These are phyloP conservation scores for Graphium sp. DNA, from an alignment of 2,329 filamentous ascomycete species.

Conservation along the genomic window DNA sequence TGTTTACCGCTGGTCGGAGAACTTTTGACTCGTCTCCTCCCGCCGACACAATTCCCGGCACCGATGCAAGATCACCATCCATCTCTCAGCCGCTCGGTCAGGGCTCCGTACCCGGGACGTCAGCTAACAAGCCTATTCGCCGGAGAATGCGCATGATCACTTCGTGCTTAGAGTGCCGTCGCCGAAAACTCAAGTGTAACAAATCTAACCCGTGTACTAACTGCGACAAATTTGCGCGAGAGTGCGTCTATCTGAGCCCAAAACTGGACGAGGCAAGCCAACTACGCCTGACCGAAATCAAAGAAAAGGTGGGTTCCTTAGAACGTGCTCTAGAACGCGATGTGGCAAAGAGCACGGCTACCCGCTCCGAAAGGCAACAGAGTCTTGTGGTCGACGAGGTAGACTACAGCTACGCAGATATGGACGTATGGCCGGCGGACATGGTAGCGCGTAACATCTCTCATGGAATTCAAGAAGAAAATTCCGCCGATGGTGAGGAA, in stretches of 20 bases:
- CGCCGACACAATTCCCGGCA: too few relatives aligned
- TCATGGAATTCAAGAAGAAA: slow-evolving; percentile 44
- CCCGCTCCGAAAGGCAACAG: slow-evolving; percentile 14
- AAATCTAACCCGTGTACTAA: slow-evolving; percentile 56
- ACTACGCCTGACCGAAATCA: slow-evolving; percentile 56
- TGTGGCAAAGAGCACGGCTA: slow-evolving; percentile 29
- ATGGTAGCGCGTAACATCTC: slow-evolving; percentile 44
- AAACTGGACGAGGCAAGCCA: slow-evolving; percentile 54
- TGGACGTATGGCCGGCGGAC: slow-evolving; percentile 42
- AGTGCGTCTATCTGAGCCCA: slow-evolving; percentile 47
- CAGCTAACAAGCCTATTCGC: slow-evolving; percentile 22
- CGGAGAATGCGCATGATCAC: slow-evolving; percentile 50
- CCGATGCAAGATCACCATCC: too few relatives aligned
- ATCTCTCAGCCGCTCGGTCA: too few relatives aligned
- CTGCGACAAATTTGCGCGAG: slow-evolving; percentile 35
- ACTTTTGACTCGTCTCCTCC: too few relatives aligned
- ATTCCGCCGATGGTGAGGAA: slow-evolving; percentile 33
- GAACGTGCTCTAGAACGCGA: slow-evolving; percentile 55
- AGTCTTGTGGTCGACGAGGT: slow-evolving; percentile 29
- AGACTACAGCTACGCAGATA: slow-evolving; percentile 38
- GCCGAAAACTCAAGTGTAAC: slow-evolving; percentile 65
- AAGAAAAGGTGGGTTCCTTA: slow-evolving; percentile 59
- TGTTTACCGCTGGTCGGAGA: too few relatives aligned
- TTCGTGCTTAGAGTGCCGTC: slow-evolving; percentile 54
- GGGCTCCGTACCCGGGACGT: too few relatives aligned